Evolutionary conservation across 2,329 filamentous ascomycete species (phyloP).

Genomic region (Cryphonectria naterciae): DNA sequence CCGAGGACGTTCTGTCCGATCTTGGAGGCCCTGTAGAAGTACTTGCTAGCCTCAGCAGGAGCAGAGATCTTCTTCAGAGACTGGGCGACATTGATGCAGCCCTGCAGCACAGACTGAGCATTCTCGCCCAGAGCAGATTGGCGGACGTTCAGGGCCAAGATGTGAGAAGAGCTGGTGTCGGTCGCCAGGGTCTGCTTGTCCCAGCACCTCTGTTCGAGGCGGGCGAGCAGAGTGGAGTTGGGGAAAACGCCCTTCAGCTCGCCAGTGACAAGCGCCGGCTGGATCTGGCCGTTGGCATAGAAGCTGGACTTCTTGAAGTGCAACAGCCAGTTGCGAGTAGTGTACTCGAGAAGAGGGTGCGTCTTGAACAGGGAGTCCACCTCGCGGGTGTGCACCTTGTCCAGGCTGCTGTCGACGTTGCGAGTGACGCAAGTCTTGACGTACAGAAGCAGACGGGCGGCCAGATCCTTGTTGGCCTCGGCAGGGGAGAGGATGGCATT

Average conservation of each 20-base stretch:
- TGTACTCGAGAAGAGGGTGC: conserved; percentile 28
- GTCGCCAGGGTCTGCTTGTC: conserved; percentile 28
- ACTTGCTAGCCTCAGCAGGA: conserved; percentile 28
- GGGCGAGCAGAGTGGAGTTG: conserved; percentile 28
- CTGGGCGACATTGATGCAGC: conserved; percentile 28
- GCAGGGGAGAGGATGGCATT: conserved; percentile 22
- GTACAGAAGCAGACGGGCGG: conserved; percentile 28
- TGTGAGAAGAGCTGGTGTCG: conserved; percentile 24
- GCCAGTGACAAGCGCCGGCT: conserved; percentile 17
- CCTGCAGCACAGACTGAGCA: conserved; percentile 25
- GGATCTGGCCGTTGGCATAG: conserved; percentile 26
- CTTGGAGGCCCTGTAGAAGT: conserved; percentile 29
- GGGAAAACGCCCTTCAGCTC: conserved; percentile 27
- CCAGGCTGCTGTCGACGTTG: conserved; percentile 29
- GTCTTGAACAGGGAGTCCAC: conserved; percentile 26
- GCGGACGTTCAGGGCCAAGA: conserved; percentile 25
- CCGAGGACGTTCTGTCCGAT: conserved; percentile 27
- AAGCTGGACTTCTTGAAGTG: conserved; percentile 29
- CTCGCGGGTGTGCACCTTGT: conserved; percentile 24
- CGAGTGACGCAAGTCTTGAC: conserved; percentile 29
- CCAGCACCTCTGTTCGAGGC: conserved; percentile 30
- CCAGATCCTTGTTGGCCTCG: conserved; percentile 30
- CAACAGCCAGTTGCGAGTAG: conserved; percentile 28
- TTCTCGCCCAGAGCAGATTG: conserved; percentile 23
- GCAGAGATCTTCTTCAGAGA: conserved; percentile 28